Evolutionary conservation across 139 green algal species (phyloP).

Genomic region (Chlamydomonas incerta): DNA sequence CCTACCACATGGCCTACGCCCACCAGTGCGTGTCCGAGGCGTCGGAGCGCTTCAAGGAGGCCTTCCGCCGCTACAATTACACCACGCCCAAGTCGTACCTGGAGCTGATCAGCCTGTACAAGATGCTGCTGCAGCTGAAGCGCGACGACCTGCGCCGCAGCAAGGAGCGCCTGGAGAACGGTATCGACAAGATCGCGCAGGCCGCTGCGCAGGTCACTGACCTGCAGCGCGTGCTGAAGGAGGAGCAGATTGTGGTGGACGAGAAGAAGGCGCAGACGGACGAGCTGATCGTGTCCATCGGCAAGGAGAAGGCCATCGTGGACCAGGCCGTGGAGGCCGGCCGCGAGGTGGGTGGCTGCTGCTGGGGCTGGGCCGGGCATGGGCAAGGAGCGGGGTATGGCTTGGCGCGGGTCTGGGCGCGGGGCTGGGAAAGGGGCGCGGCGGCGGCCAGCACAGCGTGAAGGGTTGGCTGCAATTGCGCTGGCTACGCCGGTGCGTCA

Average conservation of each 20-base stretch:
- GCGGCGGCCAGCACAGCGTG: too few relatives aligned
- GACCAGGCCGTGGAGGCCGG: constrained; percentile 88
- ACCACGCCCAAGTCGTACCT: constrained; percentile 95
- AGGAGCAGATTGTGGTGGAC: constrained; percentile 91
- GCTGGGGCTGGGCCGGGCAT: neutral
- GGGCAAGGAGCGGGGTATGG: neutral
- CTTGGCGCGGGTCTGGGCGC: neutral
- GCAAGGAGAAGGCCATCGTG: constrained; percentile 88
- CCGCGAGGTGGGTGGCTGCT: constrained; percentile 55
- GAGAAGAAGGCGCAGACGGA: constrained; percentile 91
- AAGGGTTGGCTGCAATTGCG: too few relatives aligned
- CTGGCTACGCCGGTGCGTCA: too few relatives aligned
- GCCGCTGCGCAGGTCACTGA: constrained; percentile 86
- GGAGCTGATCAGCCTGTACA: constrained; percentile 91
- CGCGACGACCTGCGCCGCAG: constrained; percentile 66
- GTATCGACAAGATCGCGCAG: constrained; percentile 89
- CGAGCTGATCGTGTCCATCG: constrained; percentile 91
- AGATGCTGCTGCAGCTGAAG: constrained; percentile 74
- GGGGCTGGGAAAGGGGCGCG: too few relatives aligned
- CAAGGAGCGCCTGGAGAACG: constrained; percentile 85
- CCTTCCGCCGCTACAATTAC: constrained; percentile 85
- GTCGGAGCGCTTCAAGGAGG: constrained; percentile 63
- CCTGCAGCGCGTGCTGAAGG: constrained; percentile 82
- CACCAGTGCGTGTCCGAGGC: constrained; percentile 74
- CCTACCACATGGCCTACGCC: constrained; percentile 90